Conservation (phyloP, 2,329 filamentous ascomycete species). For the Emydomyces testavorans region DNA sequence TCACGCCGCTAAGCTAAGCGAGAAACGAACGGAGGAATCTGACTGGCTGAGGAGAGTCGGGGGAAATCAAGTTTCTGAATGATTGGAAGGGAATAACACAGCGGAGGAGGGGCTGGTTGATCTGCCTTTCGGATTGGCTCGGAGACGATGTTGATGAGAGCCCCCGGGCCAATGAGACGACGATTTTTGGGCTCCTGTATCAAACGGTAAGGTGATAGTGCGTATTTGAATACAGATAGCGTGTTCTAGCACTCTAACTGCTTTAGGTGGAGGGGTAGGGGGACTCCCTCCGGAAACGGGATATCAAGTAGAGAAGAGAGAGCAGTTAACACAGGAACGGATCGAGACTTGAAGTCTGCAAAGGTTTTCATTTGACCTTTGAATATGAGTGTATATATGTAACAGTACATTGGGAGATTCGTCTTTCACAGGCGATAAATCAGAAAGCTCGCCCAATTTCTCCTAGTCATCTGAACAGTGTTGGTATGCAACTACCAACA, state of each 20-base stretch:
- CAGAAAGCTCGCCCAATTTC: neutral
- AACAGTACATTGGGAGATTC: constrained; percentile 3
- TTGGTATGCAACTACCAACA: neutral
- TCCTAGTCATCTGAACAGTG: neutral
- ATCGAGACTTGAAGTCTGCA: neutral
- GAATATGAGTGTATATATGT: neutral
- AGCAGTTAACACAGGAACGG: neutral
- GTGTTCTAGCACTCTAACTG: neutral
- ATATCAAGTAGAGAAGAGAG: neutral
- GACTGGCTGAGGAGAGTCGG: constrained; percentile 4
- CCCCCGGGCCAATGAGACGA: constrained; percentile 1
- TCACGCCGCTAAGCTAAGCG: constrained; percentile 12
- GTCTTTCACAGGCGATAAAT: neutral
- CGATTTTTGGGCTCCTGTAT: neutral
- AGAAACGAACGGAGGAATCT: neutral
- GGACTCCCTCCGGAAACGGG: too few relatives aligned
- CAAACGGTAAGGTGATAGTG: constrained; percentile 3
- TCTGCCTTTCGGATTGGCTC: neutral
- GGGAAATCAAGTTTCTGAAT: neutral
- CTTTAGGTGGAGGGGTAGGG: neutral
- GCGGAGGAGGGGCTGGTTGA: neutral
- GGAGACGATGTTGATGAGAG: constrained; percentile 2
- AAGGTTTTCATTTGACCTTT: neutral
- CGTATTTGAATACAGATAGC: neutral
- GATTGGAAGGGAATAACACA: neutral